Evolutionary conservation across 495 filamentous ascomycete species (phyloP).

Genomic region (Melanomma pulvis-pyrius): DNA sequence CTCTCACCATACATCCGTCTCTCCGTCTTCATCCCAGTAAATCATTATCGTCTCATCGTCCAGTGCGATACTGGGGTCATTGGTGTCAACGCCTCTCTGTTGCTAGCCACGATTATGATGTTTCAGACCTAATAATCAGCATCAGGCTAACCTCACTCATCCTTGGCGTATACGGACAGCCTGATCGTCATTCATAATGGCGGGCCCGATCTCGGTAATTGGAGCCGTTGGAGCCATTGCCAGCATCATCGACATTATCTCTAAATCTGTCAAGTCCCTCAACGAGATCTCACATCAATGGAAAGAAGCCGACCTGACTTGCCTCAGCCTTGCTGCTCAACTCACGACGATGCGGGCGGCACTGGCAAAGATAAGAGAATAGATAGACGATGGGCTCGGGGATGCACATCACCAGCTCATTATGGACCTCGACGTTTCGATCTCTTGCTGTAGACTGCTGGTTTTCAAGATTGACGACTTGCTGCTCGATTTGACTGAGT

Average conservation of each 20-base stretch:
- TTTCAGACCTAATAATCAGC: too few relatives aligned
- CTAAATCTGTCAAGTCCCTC: constrained; percentile 26
- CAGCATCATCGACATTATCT: constrained; percentile 29
- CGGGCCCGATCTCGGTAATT: constrained; percentile 34
- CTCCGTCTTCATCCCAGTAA: too few relatives aligned
- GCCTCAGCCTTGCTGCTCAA: constrained; percentile 34
- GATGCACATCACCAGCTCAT: constrained; percentile 38
- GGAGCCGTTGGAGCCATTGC: constrained; percentile 30
- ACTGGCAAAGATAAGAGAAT: constrained; percentile 38
- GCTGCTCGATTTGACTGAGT: constrained; percentile 19
- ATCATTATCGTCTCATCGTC: too few relatives aligned
- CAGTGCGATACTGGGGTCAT: too few relatives aligned
- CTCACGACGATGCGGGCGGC: constrained; percentile 36
- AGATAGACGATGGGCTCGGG: constrained; percentile 22
- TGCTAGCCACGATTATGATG: too few relatives aligned
- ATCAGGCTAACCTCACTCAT: too few relatives aligned
- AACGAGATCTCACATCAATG: constrained; percentile 32
- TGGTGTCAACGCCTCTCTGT: too few relatives aligned
- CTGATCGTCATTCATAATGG: constrained; percentile 23
- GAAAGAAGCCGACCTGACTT: constrained; percentile 31
- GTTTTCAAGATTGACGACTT: constrained; percentile 30
- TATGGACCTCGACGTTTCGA: constrained; percentile 38
- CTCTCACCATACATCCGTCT: too few relatives aligned
- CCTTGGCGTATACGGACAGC: not conserved
- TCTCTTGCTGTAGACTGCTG: constrained; percentile 30